Percentiles rank a stretch among this genome's conserved stretches.
phyloP scores from a whole-genome alignment of 257 asterid genomes.

The Penstemon newberryi region DNA sequence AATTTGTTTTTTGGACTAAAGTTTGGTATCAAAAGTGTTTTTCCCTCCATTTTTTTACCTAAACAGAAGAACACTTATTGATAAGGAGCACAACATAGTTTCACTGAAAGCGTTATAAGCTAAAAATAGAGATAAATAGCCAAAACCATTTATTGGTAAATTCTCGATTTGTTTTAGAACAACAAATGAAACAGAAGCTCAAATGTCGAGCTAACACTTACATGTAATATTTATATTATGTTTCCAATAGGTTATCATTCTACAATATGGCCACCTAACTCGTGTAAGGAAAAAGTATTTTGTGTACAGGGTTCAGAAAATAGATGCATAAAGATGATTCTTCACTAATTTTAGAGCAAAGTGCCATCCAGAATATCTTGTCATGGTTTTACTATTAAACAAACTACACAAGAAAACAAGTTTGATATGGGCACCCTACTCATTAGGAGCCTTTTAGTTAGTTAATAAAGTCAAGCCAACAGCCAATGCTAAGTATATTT shows the following conservation, averaged over 20 bases:
- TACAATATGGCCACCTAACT: background rate
- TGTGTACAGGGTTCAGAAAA: too few relatives aligned
- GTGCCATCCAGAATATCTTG: background rate
- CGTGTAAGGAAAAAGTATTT: background rate
- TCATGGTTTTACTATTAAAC: background rate
- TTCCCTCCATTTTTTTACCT: background rate
- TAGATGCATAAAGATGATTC: too few relatives aligned
- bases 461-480: conserved; percentile 1
- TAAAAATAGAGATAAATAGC: too few relatives aligned
- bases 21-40: too few relatives aligned
- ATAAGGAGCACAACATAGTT: too few relatives aligned
- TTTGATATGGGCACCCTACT: background rate
- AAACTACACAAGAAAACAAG: conserved; percentile 9
- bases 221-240: background rate
- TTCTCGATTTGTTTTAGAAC: too few relatives aligned
- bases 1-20: too few relatives aligned
- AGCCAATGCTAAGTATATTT: background rate
- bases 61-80: too few relatives aligned
- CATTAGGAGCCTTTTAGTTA: background rate
- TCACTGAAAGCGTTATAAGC: too few relatives aligned
- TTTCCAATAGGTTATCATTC: background rate
- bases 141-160: too few relatives aligned
- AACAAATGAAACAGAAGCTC: too few relatives aligned
- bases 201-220: background rate
- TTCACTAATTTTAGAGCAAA: too few relatives aligned